Evolutionary conservation across 768 basidiomycete genomes (phyloP).

Genomic region (Chalciporus piperatus): DNA sequence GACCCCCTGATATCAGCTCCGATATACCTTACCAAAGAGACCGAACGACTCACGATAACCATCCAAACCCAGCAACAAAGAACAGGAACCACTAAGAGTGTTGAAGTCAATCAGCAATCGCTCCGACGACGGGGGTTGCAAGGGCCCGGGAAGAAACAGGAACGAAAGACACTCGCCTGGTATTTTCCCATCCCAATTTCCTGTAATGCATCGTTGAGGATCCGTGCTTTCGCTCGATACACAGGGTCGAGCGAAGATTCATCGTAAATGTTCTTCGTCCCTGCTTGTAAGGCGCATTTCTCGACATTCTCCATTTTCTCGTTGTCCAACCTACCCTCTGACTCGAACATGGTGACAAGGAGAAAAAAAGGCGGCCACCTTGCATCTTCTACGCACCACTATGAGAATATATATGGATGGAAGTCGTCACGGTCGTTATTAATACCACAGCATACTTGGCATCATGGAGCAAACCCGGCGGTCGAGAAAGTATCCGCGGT

Average conservation of each 20-base stretch:
- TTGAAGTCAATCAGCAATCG: neutral
- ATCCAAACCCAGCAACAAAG: conserved; percentile 69
- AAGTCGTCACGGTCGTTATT: too few relatives aligned
- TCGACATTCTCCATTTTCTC: neutral
- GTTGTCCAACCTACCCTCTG: neutral
- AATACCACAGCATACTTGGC: too few relatives aligned
- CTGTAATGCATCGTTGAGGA: conserved; percentile 60
- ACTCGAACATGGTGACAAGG: conserved; percentile 19
- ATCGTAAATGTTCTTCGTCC: conserved; percentile 26
- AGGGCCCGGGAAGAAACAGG: neutral
- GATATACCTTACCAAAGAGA: neutral
- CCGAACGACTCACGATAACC: conserved; percentile 57
- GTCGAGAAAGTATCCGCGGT: too few relatives aligned
- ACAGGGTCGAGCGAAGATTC: conserved; percentile 46
- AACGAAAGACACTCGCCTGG: conserved; percentile 39
- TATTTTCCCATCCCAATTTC: conserved; percentile 73
- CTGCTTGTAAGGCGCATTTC: neutral
- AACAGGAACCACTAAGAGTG: conserved; percentile 55
- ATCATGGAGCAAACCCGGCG: too few relatives aligned
- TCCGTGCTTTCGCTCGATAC: conserved; percentile 54
- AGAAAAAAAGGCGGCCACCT: neutral
- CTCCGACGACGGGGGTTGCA: neutral
- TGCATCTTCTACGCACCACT: too few relatives aligned
- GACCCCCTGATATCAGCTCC: conserved; percentile 1
- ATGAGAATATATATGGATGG: too few relatives aligned